Evolutionary conservation across 495 filamentous ascomycete species (phyloP), one percentile per base, ranked within the genome.

Genomic region (Podospora australis): DNA sequence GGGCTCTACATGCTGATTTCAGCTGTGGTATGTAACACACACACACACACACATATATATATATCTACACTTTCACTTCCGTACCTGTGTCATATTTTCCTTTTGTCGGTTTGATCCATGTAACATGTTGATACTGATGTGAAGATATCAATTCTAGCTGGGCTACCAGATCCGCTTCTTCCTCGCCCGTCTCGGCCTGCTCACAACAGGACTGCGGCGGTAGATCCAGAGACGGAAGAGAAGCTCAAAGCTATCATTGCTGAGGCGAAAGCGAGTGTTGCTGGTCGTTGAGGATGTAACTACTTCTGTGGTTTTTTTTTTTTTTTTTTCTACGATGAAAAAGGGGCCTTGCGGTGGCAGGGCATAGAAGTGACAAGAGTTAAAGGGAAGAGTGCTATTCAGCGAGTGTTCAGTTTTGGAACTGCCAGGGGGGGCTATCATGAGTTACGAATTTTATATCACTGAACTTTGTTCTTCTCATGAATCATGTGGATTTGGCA

Each of bases 91-190:
- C 19, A 19, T 19, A 14, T 19, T 8, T 19, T 40, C 38, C 38
- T 40, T 7, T 9, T 5, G 9, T 22, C 17, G 6, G 14, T 2
- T 13, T n/a, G 21, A 9, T 25, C 13, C 8, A 28, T 2, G 10
- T 26, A 28, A 17, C 23, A 25, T 26, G 32, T 11, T 35, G 22
- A 17, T 14, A 22, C 19, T 20, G 10, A 32, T 4, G 29, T 28
- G 20, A 38, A 24, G 17, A 17, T 9, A 4, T 41, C 20, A 39
- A 30, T 28, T 6, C 16, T 19, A 72, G 70, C 45, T 25, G 62
- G 69, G 9, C 71, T 65, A 30, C 57, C 66, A 6, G 70, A 74
- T 48, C 69, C 71, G 24, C 58, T 74, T 25, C 21, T 64, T 7
- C 65, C 69, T 24, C 58, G 66, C 50, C 2, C 53, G 47, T 26